These are phyloP conservation scores for Paraphaeosphaeria minitans DNA, from an alignment of 2,329 filamentous ascomycete genomes.

Conservation along the genomic window DNA sequence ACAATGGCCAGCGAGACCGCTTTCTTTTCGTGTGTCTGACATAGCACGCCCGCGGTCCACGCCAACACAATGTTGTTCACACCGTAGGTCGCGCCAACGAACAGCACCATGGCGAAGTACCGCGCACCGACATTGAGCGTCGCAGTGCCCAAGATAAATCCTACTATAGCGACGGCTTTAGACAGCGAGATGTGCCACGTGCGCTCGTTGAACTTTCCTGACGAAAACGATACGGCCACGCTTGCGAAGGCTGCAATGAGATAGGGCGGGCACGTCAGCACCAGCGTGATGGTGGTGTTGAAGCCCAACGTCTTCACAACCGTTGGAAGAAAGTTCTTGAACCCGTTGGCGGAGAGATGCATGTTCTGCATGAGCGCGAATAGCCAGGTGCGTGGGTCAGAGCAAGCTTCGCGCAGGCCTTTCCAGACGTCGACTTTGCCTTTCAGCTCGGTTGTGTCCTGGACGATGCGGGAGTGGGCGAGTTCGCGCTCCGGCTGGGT, in stretches of 20 bases:
- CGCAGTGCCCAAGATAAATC: conserved; percentile 34
- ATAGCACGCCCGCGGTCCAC: conserved; percentile 47
- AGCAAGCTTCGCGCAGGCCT: conserved; percentile 20
- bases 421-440: conserved; percentile 21
- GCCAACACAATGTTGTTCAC: conserved; percentile 44
- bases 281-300: conserved; percentile 35
- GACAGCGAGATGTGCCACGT: conserved; percentile 39
- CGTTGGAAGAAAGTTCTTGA: conserved; percentile 42
- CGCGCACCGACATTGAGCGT: conserved; percentile 37
- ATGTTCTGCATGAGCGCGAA: conserved; percentile 27
- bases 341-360: conserved; percentile 24
- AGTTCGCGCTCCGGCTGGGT: conserved; percentile 49
- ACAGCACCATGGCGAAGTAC: conserved; percentile 42
- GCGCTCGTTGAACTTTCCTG: conserved; percentile 36
- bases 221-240: conserved; percentile 31
- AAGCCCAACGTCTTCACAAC: conserved; percentile 41
- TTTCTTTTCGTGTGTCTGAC: conserved; percentile 50
- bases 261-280: conserved; percentile 38
- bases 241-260: conserved; percentile 33
- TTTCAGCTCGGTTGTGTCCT: conserved; percentile 51
- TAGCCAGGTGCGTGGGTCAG: conserved; percentile 23
- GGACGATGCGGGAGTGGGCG: conserved; percentile 37
- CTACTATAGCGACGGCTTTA: conserved; percentile 34
- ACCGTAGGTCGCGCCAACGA: conserved; percentile 37
- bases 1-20: conserved; percentile 48